Percentiles rank a stretch among this genome's conserved stretches.
phyloP scores from a whole-genome alignment of 768 basidiomycete species.

The Pleurotus cornucopiae region DNA sequence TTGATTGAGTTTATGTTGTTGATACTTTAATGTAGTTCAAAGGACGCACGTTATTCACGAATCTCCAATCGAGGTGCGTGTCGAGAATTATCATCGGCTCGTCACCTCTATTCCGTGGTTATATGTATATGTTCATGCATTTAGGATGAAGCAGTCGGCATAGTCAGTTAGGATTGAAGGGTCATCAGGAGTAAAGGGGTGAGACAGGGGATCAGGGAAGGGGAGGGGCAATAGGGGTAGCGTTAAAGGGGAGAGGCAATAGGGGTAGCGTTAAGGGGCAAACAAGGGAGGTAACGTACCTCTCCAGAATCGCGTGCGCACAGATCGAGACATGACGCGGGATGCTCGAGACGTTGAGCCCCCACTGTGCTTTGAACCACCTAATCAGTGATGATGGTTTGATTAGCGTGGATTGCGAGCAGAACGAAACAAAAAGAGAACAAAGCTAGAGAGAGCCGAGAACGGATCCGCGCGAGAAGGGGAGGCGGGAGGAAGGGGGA shows the following conservation, averaged over 20 bases:
- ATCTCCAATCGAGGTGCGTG: conserved; percentile 81
- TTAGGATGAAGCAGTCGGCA: no score
- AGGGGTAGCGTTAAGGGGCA: not conserved
- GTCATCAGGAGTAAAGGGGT: no score
- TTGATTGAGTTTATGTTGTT: not conserved
- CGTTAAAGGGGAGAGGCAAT: not conserved
- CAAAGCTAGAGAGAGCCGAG: no score
- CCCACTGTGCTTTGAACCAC: conserved; percentile 88
- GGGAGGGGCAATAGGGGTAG: not conserved
- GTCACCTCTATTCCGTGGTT: conserved; percentile 47
- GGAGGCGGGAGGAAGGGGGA: no score
- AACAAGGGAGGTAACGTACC: conserved; percentile 35
- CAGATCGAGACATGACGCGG: conserved; percentile 71
- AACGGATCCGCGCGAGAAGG: no score
- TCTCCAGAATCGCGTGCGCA: conserved; percentile 77
- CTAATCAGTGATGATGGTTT: conserved; percentile 25
- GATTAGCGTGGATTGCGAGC: no score
- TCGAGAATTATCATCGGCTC: conserved; percentile 89
- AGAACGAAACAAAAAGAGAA: no score
- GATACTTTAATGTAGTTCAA: no score
- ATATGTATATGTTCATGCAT: no score
- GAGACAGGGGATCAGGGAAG: not conserved
- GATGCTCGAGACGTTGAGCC: conserved; percentile 33
- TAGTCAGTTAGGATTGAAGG: no score
- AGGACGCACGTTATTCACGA: conserved; percentile 67